phyloP scores from a whole-genome alignment of 108 stramenopile genomes.

The Pseudonitzschia multiseries region DNA sequence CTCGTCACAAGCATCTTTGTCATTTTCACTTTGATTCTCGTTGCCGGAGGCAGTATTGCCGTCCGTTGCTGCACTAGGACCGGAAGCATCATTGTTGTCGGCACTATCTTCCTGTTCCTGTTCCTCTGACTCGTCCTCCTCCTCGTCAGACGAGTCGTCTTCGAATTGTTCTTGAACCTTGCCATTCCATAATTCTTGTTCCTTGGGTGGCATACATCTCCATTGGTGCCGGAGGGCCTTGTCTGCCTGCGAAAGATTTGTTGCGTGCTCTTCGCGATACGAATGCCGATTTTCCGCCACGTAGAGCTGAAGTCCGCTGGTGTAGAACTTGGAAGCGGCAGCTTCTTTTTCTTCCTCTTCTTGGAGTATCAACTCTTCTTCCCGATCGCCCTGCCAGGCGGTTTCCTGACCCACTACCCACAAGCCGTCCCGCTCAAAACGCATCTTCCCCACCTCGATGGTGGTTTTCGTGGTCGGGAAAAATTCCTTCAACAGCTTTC shows the following conservation, averaged over 20 bases:
- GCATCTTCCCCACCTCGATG: constrained; percentile 67
- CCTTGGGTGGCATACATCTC: constrained; percentile 18
- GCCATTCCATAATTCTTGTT: constrained; percentile 30
- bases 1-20: constrained; percentile 28
- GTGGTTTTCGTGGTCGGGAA: constrained; percentile 52
- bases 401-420: constrained; percentile 91
- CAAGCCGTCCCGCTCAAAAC: constrained; percentile 80
- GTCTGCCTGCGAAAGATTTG: constrained; percentile 27
- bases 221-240: constrained; percentile 30
- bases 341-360: constrained; percentile 21
- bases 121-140: not conserved
- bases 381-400: constrained; percentile 63
- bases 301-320: constrained; percentile 39
- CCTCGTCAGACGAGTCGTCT: not conserved
- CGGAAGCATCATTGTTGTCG: not conserved
- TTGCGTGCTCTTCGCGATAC: constrained; percentile 23
- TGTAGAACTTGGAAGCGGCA: constrained; percentile 15
- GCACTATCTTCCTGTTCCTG: not conserved
- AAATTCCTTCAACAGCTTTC: constrained; percentile 54
- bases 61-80: not conserved
- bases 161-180: constrained; percentile 24
- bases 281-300: constrained; percentile 21
- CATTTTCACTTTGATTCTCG: constrained; percentile 2
- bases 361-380: constrained; percentile 17
- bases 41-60: not conserved